Base-by-base conservation (phyloP, 169 alveolate species). In the Cryptosporidium andersoni region DNA sequence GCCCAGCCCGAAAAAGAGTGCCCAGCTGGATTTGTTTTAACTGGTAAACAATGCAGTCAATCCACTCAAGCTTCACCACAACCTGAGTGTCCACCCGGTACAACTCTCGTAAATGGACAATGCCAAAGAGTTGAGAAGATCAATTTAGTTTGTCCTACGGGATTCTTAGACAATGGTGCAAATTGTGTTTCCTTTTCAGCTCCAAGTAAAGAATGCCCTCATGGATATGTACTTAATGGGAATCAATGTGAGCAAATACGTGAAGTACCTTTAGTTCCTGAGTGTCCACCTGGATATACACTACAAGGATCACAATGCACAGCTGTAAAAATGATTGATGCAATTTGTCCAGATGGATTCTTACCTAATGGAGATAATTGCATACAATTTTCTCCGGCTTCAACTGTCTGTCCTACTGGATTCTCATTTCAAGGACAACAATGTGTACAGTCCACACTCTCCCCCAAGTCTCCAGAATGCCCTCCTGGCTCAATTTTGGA, bases 401-500 rank as follows among this genome's bases (percentile, higher is more conserved):
- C 85, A 6, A 74, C 85, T 3, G 74, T 74, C 12, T 74, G 85
- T 42, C 85, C 85, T 1, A 58, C 85, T 14, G 85, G 85, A 3
- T 74, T 74, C 47, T 58, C 74, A 14, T 16, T 74, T 3, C 85
- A 74, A 58, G 60, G 60, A n/a, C 85, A 74, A 43, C 85, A 74
- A 34, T 74, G 85, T 58, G 64, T 74, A 43, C 85, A 74, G 43
- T 47, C 85, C 55, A 60, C 49, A 9, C 16, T 39, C 25, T 56
- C 64, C 39, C 85, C 85, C 8, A 74, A 74, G 47, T 58, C 85
- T 7, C 74, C 85, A 56, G 85, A 74, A 74, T 74, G 85, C 11
- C 85, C 85, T n/a, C 85, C 85, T 8, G 85, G 85, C 43, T 74
- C 85, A 25, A 68, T 68, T n/a, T 58, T 74, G 58, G 85, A 74